Evolutionary conservation across 345 rosid genomes (phyloP), one percentile per base, ranked within the genome.

Genomic region (Mallotus nudiflorus): DNA sequence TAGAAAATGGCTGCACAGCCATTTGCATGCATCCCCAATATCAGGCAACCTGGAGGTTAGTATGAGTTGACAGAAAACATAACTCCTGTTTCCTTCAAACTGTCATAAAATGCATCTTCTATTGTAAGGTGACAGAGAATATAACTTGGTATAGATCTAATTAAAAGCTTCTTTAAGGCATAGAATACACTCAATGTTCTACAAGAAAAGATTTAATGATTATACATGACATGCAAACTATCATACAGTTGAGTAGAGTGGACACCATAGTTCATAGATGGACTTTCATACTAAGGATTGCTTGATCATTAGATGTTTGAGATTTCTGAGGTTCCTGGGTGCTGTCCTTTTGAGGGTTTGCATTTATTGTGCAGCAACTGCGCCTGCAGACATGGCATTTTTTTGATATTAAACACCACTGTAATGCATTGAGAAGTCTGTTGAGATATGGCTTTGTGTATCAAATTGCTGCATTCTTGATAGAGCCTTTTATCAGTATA

Each of bases 31-130:
- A 15, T 95, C 99, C 48, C 99, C 99, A 46, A 90, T 95, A 61
- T 82, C 99, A 5, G 97, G 99, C 69, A 95, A 95, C 85, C 81
- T 95, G 20, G 99, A 95, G 99, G 99, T 91, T 62, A 66, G 84
- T 72, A 35, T 25, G 28, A 18, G 27, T 16, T n/a, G n/a, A n/a
- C n/a, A n/a, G n/a, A n/a, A n/a, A n/a, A n/a, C n/a, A 73, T 58
- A 31, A 3, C 20, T 60, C 16, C 19, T 33, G 33, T 71, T 62
- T 60, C 28, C 39, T 5, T 20, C 19, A 56, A 62, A 52, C 10
- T 61, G n/a, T 39, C 27, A 14, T 20, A 27, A 12, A 29, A 14
- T 66, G 11, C 9, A 35, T 2, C 0, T 25, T 10, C 0, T 5
- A 52, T 24, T 22, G 0, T 20, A 9, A 49, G 27, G 44, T n/a